Base-by-base conservation (phyloP, 768 basidiomycete genomes). In the Trametes gibbosa region DNA sequence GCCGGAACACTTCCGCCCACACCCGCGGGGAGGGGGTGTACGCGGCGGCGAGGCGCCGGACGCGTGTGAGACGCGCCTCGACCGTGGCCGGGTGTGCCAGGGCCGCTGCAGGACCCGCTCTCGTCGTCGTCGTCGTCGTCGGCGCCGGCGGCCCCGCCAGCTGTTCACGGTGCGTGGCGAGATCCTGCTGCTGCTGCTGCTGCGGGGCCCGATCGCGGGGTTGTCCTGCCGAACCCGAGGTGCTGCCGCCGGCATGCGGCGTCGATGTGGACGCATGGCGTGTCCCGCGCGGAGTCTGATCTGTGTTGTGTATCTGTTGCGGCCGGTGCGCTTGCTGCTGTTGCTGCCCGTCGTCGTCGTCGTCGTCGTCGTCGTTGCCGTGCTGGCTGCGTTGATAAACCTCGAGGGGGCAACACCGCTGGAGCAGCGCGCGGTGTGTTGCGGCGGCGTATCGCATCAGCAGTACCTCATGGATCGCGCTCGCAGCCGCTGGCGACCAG, bases 391-490 rank as follows among this genome's bases (percentile, higher is more conserved):
- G n/a, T n/a, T n/a, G n/a, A n/a, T n/a, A n/a, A n/a, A n/a, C n/a
- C n/a, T n/a, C n/a, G n/a, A n/a, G n/a, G n/a, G n/a, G n/a, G n/a
- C n/a, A n/a, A n/a, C n/a, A n/a, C n/a, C n/a, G n/a, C n/a, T n/a
- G 37, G 37, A 39, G 41, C 39, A 65, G 61, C 25, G 51, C 64
- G 47, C 51, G 53, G 47, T 65, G 51, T 52, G 64, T 48, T 13
- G 56, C 54, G 25, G 55, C 69, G 50, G 76, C 76, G 68, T 81
- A 82, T 56, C 75, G 73, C 63, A 79, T 68, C 61, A 84, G 73
- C 46, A 84, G 69, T 53, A 65, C 70, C 70, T 80, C 78, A 62
- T 84, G 82, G 51, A 84, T 52, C 51, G 64, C 67, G 45, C 70
- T 60, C 61, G 68, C 66, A 24, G 74, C 67, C 40, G 72, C 70